Base-by-base conservation (phyloP, 1,284 basidiomycete genomes). In the Stereum hirsutum region DNA sequence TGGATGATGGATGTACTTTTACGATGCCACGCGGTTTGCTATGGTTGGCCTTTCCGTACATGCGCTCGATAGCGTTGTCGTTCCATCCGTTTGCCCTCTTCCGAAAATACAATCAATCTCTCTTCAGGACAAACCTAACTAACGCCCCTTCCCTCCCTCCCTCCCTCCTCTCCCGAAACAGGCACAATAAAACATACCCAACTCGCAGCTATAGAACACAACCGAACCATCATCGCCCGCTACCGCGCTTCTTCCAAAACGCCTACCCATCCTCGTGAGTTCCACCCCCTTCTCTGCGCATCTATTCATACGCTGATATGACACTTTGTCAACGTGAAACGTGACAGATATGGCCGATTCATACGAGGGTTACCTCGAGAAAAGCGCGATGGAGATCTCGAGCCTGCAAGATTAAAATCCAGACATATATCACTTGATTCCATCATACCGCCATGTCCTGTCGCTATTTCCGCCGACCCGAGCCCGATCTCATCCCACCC, bases 101-200 rank as follows among this genome's bases (percentile, higher is more conserved):
- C n/a, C n/a, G n/a, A n/a, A n/a, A n/a, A n/a, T n/a, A n/a, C n/a
- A n/a, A n/a, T n/a, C n/a, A n/a, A n/a, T n/a, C n/a, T n/a, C n/a
- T n/a, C n/a, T n/a, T n/a, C n/a, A n/a, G n/a, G n/a, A n/a, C n/a
- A n/a, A n/a, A n/a, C n/a, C n/a, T n/a, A n/a, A n/a, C n/a, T n/a
- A n/a, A n/a, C n/a, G n/a, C n/a, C n/a, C n/a, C n/a, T n/a, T n/a
- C n/a, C n/a, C n/a, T n/a, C n/a, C n/a, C n/a, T n/a, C n/a, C n/a
- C n/a, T n/a, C n/a, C n/a, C n/a, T n/a, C n/a, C n/a, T n/a, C n/a
- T n/a, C n/a, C n/a, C n/a, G n/a, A n/a, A n/a, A n/a, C n/a, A 89
- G 86, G 86, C 0, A 89, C 86, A 0, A 82, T 89, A 37, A 88
- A 83, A 57, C 85, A 89, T 40, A 75, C 75, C 0, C 86, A 89